Conservation (phyloP, 202 grass and related monocot species). For the Bolboschoenoplectus hybrid region DNA sequence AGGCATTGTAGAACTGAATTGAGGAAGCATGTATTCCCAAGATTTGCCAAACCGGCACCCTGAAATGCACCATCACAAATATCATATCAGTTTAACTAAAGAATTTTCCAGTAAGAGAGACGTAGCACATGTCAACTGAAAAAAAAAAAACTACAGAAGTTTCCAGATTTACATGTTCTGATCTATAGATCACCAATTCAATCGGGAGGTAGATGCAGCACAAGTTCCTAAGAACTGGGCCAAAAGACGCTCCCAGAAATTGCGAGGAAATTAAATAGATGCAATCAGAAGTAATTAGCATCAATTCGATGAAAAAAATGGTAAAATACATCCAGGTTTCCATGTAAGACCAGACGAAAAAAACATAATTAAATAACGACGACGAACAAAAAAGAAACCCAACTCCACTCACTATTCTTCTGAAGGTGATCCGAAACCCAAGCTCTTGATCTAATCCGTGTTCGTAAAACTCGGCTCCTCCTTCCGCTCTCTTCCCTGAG, state of each 20-base stretch:
- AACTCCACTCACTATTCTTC: constrained; percentile 71
- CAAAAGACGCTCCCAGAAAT: background rate
- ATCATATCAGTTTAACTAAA: constrained; percentile 17
- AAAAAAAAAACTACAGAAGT: background rate
- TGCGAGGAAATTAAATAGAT: background rate
- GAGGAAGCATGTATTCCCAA: constrained; percentile 98
- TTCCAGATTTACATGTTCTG: background rate
- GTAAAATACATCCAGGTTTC: background rate
- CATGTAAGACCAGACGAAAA: background rate
- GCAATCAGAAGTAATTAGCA: constrained; percentile 1
- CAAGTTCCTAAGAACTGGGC: background rate
- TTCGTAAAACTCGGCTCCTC: constrained; percentile 40
- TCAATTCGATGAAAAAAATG: background rate
- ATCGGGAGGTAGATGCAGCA: background rate
- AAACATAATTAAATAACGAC: background rate
- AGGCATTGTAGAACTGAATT: constrained; percentile 97
- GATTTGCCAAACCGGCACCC: constrained; percentile 96
- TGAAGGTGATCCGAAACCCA: constrained; percentile 70
- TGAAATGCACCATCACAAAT: constrained; percentile 38
- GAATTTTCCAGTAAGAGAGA: constrained; percentile 25
- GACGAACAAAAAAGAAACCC: background rate
- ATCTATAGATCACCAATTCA: background rate
- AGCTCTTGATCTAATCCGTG: constrained; percentile 65
- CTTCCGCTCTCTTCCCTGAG: constrained; percentile 47
- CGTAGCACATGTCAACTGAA: background rate